These are phyloP conservation scores for Boechera stricta DNA, from an alignment of 345 rosid species.

Conservation along the genomic window DNA sequence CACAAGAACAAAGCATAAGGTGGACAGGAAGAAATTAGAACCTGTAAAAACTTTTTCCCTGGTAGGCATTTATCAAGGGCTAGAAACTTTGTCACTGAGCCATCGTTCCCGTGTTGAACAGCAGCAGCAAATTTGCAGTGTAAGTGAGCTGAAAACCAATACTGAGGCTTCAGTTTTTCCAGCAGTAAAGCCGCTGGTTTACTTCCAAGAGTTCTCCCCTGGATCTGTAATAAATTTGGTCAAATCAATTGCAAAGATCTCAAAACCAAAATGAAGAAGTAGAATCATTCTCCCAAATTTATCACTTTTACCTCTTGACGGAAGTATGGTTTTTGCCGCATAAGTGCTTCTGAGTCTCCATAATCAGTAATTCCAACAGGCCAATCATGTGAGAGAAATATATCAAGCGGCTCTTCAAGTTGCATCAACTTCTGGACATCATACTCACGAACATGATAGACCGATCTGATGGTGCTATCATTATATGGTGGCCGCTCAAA, in stretches of 20 bases:
- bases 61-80: slow-evolving; percentile 92
- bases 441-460: slow-evolving; percentile 90
- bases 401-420: slow-evolving; percentile 76
- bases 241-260: slow-evolving; percentile 3
- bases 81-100: slow-evolving; percentile 80
- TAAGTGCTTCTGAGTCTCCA: slow-evolving; percentile 71
- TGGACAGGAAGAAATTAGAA: slow-evolving; percentile 30
- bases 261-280: slow-evolving; percentile 17
- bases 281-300: neutral
- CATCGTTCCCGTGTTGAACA: slow-evolving; percentile 79
- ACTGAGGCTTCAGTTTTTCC: slow-evolving; percentile 71
- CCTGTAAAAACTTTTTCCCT: slow-evolving; percentile 80
- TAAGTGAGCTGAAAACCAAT: slow-evolving; percentile 97
- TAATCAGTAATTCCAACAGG: slow-evolving; percentile 88
- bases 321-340: slow-evolving; percentile 60
- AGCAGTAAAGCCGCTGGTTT: slow-evolving; percentile 86
- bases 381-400: slow-evolving; percentile 98
- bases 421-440: slow-evolving; percentile 91
- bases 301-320: slow-evolving; percentile 62
- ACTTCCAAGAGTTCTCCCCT: slow-evolving; percentile 75
- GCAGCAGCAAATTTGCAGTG: slow-evolving; percentile 91
- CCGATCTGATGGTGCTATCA: slow-evolving; percentile 66
- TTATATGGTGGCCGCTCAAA: slow-evolving; percentile 86
- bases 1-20: slow-evolving; percentile 20
- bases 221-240: slow-evolving; percentile 52